phyloP scores from a whole-genome alignment of 257 asterid species.

The Dorcoceras hygrometricum region DNA sequence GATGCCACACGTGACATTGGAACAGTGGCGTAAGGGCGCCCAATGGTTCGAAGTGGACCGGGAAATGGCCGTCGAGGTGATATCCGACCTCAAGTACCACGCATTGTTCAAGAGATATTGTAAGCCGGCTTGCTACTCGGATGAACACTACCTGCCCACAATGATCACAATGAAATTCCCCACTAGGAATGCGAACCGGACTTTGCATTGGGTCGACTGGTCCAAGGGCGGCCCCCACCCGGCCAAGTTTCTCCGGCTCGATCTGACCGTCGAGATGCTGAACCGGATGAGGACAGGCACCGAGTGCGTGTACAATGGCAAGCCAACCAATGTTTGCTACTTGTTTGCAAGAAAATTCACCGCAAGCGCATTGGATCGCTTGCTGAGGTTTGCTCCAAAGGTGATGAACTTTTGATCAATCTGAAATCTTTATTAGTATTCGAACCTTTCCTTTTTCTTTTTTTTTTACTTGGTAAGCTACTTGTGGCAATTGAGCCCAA shows the following conservation, averaged over 20 bases:
- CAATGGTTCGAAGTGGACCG: slow-evolving; percentile 73
- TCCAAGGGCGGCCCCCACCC: slow-evolving; percentile 80
- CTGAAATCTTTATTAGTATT: too few relatives aligned
- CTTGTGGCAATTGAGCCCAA: too few relatives aligned
- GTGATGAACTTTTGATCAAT: slow-evolving; percentile 32
- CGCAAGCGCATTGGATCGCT: slow-evolving; percentile 44
- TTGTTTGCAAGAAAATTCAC: slow-evolving; percentile 79
- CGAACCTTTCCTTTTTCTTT: too few relatives aligned
- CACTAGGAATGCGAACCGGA: slow-evolving; percentile 43
- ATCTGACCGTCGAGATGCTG: slow-evolving; percentile 40
- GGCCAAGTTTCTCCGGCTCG: slow-evolving; percentile 34
- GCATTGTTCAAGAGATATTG: slow-evolving; percentile 41
- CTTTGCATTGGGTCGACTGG: slow-evolving; percentile 93
- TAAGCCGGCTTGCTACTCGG: slow-evolving; percentile 65
- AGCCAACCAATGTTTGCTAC: slow-evolving; percentile 41
- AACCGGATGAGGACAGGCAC: slow-evolving; percentile 34
- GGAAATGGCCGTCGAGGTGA: slow-evolving; percentile 42
- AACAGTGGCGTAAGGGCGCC: slow-evolving; percentile 67
- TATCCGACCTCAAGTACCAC: slow-evolving; percentile 37
- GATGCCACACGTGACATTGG: slow-evolving; percentile 41
- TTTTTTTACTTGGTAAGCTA: too few relatives aligned
- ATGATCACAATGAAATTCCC: slow-evolving; percentile 39
- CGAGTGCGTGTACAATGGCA: slow-evolving; percentile 54
- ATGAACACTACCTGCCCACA: slow-evolving; percentile 77
- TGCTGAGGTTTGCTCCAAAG: slow-evolving; percentile 52